These are phyloP conservation scores for Malus hybrid DNA, from an alignment of 331 rosid genomes.

Conservation along the genomic window DNA sequence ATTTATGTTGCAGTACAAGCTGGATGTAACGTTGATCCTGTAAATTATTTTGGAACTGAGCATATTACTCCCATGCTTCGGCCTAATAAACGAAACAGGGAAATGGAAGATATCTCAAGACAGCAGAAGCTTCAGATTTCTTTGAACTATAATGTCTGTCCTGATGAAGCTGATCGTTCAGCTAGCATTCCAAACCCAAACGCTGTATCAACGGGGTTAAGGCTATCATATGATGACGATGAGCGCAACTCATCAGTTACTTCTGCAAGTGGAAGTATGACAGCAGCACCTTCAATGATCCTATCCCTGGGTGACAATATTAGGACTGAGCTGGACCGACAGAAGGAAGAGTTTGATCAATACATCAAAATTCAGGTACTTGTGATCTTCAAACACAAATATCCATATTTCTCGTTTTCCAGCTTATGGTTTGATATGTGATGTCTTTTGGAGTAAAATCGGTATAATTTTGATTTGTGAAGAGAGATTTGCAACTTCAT, in stretches of 20 bases:
- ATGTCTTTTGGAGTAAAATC: neutral
- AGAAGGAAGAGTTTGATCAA: conserved; percentile 76
- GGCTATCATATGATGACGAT: conserved; percentile 85
- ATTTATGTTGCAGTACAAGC: conserved; percentile 52
- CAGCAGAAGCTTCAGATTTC: conserved; percentile 85
- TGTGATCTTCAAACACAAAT: neutral
- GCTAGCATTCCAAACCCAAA: conserved; percentile 66
- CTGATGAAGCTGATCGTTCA: conserved; percentile 63
- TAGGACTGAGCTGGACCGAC: conserved; percentile 69
- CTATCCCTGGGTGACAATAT: conserved; percentile 62
- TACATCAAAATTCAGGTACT: conserved; percentile 77
- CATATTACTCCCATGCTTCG: conserved; percentile 49
- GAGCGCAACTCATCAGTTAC: conserved; percentile 89
- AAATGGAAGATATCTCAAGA: conserved; percentile 58
- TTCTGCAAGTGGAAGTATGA: conserved; percentile 83
- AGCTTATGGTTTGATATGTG: neutral
- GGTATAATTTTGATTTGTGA: neutral
- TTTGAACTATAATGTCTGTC: conserved; percentile 58
- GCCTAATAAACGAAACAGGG: conserved; percentile 58
- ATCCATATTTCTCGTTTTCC: neutral
- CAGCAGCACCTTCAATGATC: conserved; percentile 52
- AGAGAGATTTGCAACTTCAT: neutral
- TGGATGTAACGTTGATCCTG: conserved; percentile 74
- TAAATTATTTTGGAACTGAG: conserved; percentile 69
- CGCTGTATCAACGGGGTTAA: conserved; percentile 81